Evolutionary conservation across 768 basidiomycete species (phyloP), one percentile per base, ranked within the genome.

Genomic region (Suillus occidentalis): DNA sequence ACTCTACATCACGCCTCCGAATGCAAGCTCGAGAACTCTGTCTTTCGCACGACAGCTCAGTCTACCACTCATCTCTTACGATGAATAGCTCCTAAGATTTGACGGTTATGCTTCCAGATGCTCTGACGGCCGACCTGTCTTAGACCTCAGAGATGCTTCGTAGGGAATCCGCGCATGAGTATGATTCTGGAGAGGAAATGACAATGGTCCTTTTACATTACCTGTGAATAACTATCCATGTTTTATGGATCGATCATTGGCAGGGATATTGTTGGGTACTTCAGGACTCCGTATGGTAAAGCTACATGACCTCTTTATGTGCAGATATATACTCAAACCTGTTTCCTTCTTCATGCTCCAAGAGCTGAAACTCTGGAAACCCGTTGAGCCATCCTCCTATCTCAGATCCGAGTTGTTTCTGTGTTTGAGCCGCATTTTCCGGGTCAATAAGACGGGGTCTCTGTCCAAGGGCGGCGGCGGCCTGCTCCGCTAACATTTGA

Each of bases 361-460:
- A 66, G 20, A 79, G 66, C 62, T 76, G 71, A 67, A 80, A 80
- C 67, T 81, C 78, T 43, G 76, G 72, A 47, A 71, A 65, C 13
- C 76, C 80, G 63, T 74, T 75, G 70, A 81, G 80, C 79, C 77
- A 80, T 9, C 80, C 81, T 18, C 70, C 77, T 10, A 13, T 34
- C 61, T 72, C 61, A 14, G 66, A 69, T 7, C 79, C 78, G 20
- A 74, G 72, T 3, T 62, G 65, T 50, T 68, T 66, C 34, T 62
- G 67, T n/a, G 74, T 76, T 28, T 63, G 66, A 13, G 61, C 56
- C 3, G 77, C 78, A 53, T 76, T 73, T 62, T 72, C 75, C 9
- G 65, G 66, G 61, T 68, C 63, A 34, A 64, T 64, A 25, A 61
- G 47, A 8, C 12, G 25, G 3, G 25, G 25, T 42, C 3, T 59